Percentiles rank a stretch among this genome's conserved stretches.
Conservation (phyloP, 2,329 filamentous ascomycete species). For the Cercospora zeae-maydis region DNA sequence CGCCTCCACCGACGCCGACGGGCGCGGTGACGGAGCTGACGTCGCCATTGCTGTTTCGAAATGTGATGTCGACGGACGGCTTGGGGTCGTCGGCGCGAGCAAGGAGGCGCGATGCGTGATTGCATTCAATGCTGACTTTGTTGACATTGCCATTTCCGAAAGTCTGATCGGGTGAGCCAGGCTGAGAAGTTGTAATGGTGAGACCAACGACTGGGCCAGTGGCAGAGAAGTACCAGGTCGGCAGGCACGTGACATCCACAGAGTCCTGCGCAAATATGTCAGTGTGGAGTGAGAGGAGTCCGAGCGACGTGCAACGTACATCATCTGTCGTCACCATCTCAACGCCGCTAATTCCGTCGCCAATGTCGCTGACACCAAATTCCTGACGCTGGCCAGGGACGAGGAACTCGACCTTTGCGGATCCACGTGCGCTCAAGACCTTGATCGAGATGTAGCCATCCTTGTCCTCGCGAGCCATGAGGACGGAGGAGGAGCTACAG, state of each 20-base stretch:
- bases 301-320: background rate
- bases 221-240: background rate
- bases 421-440: background rate
- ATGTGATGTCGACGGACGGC: background rate
- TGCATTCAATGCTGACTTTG: background rate
- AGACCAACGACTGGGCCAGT: background rate
- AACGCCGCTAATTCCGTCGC: background rate
- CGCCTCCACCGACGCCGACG: background rate
- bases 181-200: background rate
- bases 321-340: background rate
- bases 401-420: background rate
- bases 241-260: background rate
- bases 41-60: background rate
- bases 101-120: background rate
- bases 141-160: background rate
- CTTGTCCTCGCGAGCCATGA: background rate
- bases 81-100: background rate
- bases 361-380: background rate
- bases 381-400: background rate
- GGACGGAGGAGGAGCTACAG: background rate
- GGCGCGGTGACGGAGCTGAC: background rate
- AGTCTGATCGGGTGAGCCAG: background rate
- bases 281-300: background rate
- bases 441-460: background rate
- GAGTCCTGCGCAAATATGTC: background rate